Percentiles rank a stretch among this genome's conserved stretches.
Evolutionary conservation across 1,284 basidiomycete species (phyloP).

Genomic region (Trichosporon sp.): DNA sequence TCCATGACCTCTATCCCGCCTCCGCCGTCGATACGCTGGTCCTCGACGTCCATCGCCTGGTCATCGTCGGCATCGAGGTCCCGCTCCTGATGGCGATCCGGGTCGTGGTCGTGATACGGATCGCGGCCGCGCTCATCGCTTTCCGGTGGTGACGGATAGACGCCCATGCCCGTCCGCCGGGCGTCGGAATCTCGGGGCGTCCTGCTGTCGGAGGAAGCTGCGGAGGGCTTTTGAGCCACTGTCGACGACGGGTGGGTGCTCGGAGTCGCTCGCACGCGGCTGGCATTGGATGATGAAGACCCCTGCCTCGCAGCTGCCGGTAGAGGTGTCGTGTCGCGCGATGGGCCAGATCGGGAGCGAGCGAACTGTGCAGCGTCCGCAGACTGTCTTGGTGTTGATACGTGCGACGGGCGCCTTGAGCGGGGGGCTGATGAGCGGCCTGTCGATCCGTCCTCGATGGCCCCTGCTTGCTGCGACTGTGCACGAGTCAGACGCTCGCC

Average conservation of each 20-base stretch:
- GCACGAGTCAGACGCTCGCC: not conserved
- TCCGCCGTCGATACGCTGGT: not conserved
- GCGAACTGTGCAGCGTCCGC: not conserved
- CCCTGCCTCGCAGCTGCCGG: not conserved
- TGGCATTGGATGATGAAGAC: not conserved
- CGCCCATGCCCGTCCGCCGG: not conserved
- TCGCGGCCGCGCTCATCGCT: conserved; percentile 22
- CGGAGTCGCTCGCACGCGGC: not conserved
- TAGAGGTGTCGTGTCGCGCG: not conserved
- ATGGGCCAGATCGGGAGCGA: not conserved
- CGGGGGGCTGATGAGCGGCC: not conserved
- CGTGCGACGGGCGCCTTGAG: not conserved
- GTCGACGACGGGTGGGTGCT: not conserved
- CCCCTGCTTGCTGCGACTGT: not conserved
- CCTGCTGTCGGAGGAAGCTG: not conserved
- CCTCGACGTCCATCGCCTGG: not conserved
- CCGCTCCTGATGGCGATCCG: not conserved
- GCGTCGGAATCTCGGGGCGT: not conserved
- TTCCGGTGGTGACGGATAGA: conserved; percentile 26
- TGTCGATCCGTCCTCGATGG: not conserved
- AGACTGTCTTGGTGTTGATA: not conserved
- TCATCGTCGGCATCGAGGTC: not conserved
- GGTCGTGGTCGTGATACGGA: not conserved
- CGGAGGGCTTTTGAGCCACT: not conserved
- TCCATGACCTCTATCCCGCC: not conserved